Base-by-base conservation (phyloP, 1,284 basidiomycete species). In the Tranzscheliella williamsii region DNA sequence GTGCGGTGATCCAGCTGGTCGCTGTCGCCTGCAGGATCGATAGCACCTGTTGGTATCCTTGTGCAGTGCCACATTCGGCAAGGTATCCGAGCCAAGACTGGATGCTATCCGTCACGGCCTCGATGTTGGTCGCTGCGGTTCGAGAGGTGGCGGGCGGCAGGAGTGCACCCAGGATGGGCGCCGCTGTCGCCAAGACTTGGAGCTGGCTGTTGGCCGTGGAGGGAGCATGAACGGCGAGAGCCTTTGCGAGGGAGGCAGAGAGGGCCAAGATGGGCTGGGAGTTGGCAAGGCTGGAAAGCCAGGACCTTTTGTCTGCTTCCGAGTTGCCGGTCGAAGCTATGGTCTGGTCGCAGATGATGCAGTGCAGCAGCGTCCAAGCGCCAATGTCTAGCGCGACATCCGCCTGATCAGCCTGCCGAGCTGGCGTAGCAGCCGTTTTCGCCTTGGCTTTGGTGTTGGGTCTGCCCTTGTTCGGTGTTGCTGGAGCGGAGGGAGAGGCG, bases 41-140 rank as follows among this genome's bases (percentile, higher is more conserved):
- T 11, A n/a, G 18, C 3, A 40, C 49, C 2, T 8, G 31, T 13
- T 38, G 43, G 13, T 37, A 27, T 24, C 54, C 46, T 1, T 22
- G 8, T 3, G 37, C 18, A 34, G 26, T 34, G 12, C 46, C 42
- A 12, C 45, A 11, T 4, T 30, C 21, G 1, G 46, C 39, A 18
- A 62, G 34, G 15, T 57, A 63, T 16, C 53, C 39, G 24, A 69
- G 45, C 45, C 67, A 55, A 18, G 61, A 50, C 12, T 50, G 44
- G n/a, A 72, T 54, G 5, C 43, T 35, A 16, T 68, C 66, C 20
- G 62, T 60, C 15, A 66, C 67, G 22, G 41, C 31, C 32, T 72
- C 69, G 26, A 72, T 46, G 33, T 67, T 68, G 38, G 51, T 50
- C 2, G 69, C 66, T 17, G 63, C 69, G 35, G 50, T 56, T 13